Evolutionary conservation across 371 early-diverging fungal species (phyloP), one percentile per base, ranked within the genome.

Genomic region (Blastocladiella emersonii): DNA sequence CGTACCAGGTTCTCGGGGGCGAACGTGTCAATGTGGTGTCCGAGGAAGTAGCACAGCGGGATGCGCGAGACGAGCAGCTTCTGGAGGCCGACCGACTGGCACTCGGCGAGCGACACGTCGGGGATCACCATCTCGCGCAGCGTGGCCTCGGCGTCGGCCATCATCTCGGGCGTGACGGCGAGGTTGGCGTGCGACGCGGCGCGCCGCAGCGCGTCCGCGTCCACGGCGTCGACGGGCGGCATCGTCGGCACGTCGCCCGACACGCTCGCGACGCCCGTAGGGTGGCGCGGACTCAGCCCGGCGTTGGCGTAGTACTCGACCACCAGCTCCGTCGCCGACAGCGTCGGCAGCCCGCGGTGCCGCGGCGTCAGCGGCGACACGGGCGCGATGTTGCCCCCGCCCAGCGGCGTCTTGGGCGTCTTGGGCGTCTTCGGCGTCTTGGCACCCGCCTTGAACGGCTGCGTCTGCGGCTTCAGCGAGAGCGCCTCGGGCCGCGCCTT

Each of bases 21-120:
- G 30, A 51, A 51, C 30, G 27, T 27, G 53, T 51, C 53, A 13
- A 51, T 8, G 32, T 30, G 30, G 30, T 51, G 53, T 1, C 53
- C 53, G 3, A 51, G 53, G 32, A 51, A 51, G 53, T 51, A 51
- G 53, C 53, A 51, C 27, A 51, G 27, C 30, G 53, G 53, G 32
- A 51, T 51, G 10, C 53, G 53, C 27, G 53, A 51, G 8, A 51
- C 53, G 30, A 51, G 53, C 53, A 51, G 19, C 15, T 30, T 27
- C 10, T 51, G 27, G 30, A 51, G 15, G 17, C 53, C 53, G 1
- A 32, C 19, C 30, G 30, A 4, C 30, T 51, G 27, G 32, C 53
- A 51, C 27, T 51, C 53, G 53, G 53, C 32, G 12, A 51, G 7
- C 30, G 30, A 30, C 30, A 51, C 27, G 32, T 51, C 53, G 27